Evolutionary conservation across 176 grass and related monocot genomes (phyloP), one percentile per base, ranked within the genome.

Genomic region (Juncus inflexus): DNA sequence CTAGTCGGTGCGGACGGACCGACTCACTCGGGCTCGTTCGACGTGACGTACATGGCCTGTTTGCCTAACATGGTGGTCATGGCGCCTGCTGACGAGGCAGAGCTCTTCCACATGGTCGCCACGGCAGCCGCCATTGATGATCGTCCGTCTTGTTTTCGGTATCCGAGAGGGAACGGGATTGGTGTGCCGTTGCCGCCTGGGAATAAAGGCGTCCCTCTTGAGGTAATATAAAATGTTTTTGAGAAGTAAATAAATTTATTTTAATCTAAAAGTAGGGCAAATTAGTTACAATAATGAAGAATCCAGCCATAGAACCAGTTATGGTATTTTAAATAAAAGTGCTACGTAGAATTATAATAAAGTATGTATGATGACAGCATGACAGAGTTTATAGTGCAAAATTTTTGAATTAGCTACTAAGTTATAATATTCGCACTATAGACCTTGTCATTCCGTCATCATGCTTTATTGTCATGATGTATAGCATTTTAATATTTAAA

Each of bases 21-120:
- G 0, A 97, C 94, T 5, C 94, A 97, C 64, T 86, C 79, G 58
- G 94, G 94, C 4, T 81, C 94, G 51, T 97, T 92, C 71, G 94
- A 97, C 52, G 88, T 97, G 42, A 75, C 94, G 15, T 97, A 84
- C 80, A 97, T 97, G 94, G 94, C 94, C 3, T 97, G 94, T 75
- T 80, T 97, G 4, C 94, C 94, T 1, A 97, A 92, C 63, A 97
- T 97, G 94, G 75, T 97, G 3, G 88, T 97, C 78, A 97, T 97
- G 94, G 94, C 94, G 9, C 94, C 94, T 10, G 79, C 94, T 51
- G 88, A 97, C 63, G 88, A 97, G 75, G 88, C 88, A 28, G 94
- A 97, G 79, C 83, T 97, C 19, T 97, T 82, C 73, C 86, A 97
- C 79, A 97, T 97, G 88, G 85, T 97, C 3, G 88, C 94, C 61